Base-by-base conservation (phyloP, 805 yeast genomes). In the Candida ovalis region DNA sequence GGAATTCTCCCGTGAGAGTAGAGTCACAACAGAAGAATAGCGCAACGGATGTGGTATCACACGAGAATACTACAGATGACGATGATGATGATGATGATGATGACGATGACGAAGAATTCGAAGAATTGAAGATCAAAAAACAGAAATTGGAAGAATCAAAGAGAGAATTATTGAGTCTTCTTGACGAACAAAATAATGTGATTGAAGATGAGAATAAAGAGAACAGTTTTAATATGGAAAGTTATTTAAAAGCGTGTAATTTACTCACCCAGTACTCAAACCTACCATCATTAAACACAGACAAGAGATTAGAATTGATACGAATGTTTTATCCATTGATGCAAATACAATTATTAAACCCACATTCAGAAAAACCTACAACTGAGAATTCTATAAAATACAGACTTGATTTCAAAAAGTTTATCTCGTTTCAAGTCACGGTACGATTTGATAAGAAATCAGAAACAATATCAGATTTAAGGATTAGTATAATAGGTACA, bases 271-370 rank as follows among this genome's bases (percentile, higher is more conserved):
- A 46, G 7, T 55, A 60, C 40, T 59, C 67, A 4, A 56, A 53
- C 25, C 47, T 66, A 13, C 71, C 71, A 1, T 57, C 64, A 1
- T 35, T 62, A 4, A 62, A 67, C 46, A 56, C 67, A 45, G 52
- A 42, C 7, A 47, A 53, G 30, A 45, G 70, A 23, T 41, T 64
- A 18, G 28, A 49, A 30, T 43, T 59, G 3, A 46, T 59, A 12
- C 51, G 52, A 27, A 17, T 55, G 39, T 65, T 66, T 44, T 65
- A 56, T 47, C 70, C 68, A 1, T 28, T 55, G 42, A 57, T 67
- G 64, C 47, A 50, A 23, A 54, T 64, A 12, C 19, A 44, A 3
- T 52, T 51, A 7, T 45, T 50, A 19, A 15, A 39, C 4, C 25
- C 36, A 3, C 40, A 37, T 2, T 36, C 38, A 6, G 37, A 39